Conservation (phyloP, 495 filamentous ascomycete genomes). For the Penicillium arizonense region DNA sequence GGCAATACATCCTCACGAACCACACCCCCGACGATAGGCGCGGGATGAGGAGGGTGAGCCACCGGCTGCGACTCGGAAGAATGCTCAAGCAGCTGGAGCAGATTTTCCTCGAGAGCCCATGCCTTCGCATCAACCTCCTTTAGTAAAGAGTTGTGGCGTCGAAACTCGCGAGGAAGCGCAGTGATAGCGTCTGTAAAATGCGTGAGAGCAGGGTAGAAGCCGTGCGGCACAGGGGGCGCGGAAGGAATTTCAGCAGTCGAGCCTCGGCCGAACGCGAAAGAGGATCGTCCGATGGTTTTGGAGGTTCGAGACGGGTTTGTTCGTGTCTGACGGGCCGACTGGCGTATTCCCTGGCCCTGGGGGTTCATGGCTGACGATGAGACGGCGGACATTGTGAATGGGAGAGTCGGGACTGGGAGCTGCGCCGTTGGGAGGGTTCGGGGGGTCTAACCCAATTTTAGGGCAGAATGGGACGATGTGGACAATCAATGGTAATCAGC, state of each 20-base stretch:
- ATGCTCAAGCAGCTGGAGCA: constrained; percentile 66
- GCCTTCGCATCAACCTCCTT: constrained; percentile 96
- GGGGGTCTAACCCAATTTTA: constrained; percentile 5
- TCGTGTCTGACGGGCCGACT: constrained; percentile 58
- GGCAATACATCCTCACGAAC: constrained; percentile 39
- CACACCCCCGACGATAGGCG: constrained; percentile 39
- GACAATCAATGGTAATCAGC: constrained; percentile 10
- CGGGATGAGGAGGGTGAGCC: constrained; percentile 35
- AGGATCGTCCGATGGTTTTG: constrained; percentile 54
- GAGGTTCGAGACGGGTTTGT: constrained; percentile 59
- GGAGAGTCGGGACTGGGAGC: constrained; percentile 18
- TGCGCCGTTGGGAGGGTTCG: constrained; percentile 15
- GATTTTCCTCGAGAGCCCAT: constrained; percentile 55
- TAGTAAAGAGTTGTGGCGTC: constrained; percentile 88
- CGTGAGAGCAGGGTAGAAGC: constrained; percentile 88
- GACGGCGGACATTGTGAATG: constrained; percentile 32
- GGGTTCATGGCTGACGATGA: constrained; percentile 31
- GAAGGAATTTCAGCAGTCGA: constrained; percentile 33
- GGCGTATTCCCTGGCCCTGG: constrained; percentile 40
- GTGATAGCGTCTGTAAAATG: constrained; percentile 92
- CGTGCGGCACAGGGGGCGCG: constrained; percentile 43
- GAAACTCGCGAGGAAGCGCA: constrained; percentile 90
- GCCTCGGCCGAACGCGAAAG: constrained; percentile 42
- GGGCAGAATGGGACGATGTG: not conserved
- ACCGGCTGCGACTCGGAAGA: constrained; percentile 58